These are phyloP conservation scores for Candida schatavii DNA, from an alignment of 805 yeast species.

Conservation along the genomic window DNA sequence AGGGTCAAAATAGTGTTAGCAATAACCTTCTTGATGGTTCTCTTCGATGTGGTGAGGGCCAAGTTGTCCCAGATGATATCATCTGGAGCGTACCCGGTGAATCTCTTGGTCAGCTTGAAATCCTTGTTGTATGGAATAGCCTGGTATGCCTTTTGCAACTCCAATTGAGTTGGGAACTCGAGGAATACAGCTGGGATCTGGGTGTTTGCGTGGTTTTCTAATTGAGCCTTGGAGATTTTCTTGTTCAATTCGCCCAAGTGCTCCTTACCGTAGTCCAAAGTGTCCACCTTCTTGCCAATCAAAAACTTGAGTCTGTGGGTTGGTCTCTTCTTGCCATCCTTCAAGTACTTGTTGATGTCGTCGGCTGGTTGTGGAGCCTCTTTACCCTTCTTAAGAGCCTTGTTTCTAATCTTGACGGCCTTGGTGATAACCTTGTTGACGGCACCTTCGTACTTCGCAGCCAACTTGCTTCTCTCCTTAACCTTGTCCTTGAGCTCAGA, in stretches of 20 bases:
- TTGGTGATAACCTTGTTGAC: slow-evolving; percentile 58
- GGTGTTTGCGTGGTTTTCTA: slow-evolving; percentile 46
- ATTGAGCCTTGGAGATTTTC: slow-evolving; percentile 60
- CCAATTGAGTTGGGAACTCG: slow-evolving; percentile 80
- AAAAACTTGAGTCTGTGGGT: slow-evolving; percentile 70
- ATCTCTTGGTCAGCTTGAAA: slow-evolving; percentile 45
- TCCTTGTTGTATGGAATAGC: slow-evolving; percentile 59
- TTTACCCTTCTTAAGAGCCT: slow-evolving; percentile 56
- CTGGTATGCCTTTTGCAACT: slow-evolving; percentile 87
- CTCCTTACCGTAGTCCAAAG: slow-evolving; percentile 70
- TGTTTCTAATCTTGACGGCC: slow-evolving; percentile 54
- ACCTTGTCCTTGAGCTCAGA: slow-evolving; percentile 52
- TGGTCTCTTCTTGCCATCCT: slow-evolving; percentile 70
- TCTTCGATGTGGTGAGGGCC: slow-evolving; percentile 52
- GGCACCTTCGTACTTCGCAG: slow-evolving; percentile 62
- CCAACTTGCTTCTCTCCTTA: slow-evolving; percentile 62
- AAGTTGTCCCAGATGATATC: slow-evolving; percentile 85
- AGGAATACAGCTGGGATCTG: slow-evolving; percentile 70
- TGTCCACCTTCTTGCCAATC: slow-evolving; percentile 81
- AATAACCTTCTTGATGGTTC: slow-evolving; percentile 53
- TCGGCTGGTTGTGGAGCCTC: slow-evolving; percentile 55
- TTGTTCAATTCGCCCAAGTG: slow-evolving; percentile 66
- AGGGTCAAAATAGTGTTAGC: slow-evolving; percentile 65
- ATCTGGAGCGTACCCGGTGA: slow-evolving; percentile 69
- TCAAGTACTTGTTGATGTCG: slow-evolving; percentile 61